phyloP scores from a whole-genome alignment of 257 asterid species.

The Solanum dulcamara region DNA sequence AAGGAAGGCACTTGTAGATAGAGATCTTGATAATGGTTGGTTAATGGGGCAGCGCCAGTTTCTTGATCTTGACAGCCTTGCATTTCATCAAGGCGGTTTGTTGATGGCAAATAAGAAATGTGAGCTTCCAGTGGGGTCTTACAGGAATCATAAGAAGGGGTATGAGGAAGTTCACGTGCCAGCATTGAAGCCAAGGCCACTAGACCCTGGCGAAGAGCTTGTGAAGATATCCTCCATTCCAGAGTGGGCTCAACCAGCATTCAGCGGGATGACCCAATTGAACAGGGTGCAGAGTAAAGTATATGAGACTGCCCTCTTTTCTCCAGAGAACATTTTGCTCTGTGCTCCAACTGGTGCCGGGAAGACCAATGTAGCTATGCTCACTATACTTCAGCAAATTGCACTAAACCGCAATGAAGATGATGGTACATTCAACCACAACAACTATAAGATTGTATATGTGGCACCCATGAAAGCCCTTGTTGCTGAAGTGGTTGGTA shows the following conservation, averaged over 20 bases:
- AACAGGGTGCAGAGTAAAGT: constrained; percentile 36
- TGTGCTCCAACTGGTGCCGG: constrained; percentile 48
- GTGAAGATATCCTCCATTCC: constrained; percentile 25
- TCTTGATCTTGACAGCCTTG: constrained; percentile 29
- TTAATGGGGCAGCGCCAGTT: constrained; percentile 28
- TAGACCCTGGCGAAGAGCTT: constrained; percentile 18
- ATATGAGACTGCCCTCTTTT: constrained; percentile 28
- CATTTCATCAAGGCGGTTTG: constrained; percentile 21
- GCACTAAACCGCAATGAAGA: constrained; percentile 21
- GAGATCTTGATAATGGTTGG: constrained; percentile 25
- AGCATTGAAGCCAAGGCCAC: constrained; percentile 20
- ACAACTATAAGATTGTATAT: constrained; percentile 28
- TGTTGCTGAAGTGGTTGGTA: constrained; percentile 38
- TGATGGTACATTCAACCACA: constrained; percentile 21
- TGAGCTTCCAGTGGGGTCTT: constrained; percentile 24
- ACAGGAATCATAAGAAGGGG: constrained; percentile 20
- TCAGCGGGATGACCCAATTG: constrained; percentile 26
- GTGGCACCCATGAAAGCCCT: constrained; percentile 43
- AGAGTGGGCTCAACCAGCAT: constrained; percentile 35
- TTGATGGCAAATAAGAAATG: constrained; percentile 25
- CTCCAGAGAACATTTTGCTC: constrained; percentile 23
- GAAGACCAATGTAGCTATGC: constrained; percentile 41
- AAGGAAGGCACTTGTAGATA: constrained; percentile 8
- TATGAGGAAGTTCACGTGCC: constrained; percentile 38
- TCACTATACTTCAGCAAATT: constrained; percentile 29